Evolutionary conservation across 768 basidiomycete species (phyloP), one percentile per base, ranked within the genome.

Genomic region (Crassisporium funariophilum): DNA sequence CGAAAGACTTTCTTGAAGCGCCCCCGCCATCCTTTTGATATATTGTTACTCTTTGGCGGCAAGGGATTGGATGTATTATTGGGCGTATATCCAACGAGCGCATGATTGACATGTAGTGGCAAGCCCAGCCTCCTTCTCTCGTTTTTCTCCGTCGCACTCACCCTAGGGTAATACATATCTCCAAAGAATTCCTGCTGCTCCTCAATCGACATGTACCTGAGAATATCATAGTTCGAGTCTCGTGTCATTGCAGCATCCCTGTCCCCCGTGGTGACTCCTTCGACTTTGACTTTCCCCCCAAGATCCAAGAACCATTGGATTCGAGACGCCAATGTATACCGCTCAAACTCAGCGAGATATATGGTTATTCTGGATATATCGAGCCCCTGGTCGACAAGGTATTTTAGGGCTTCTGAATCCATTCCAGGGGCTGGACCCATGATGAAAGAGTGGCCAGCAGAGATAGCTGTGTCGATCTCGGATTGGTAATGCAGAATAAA

Each of bases 211-310:
- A 62, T 60, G 27, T 58, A 59, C 37, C 57, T 47, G 31, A 62
- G 25, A 11, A 59, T 50, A 43, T 65, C 63, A 31, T 59, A 64
- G 19, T 62, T 51, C 3, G 58, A 61, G 25, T 57, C 57, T 21
- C 51, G 46, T 10, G 62, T 63, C 62, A 63, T 61, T 10, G 57
- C 60, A 12, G 55, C 60, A 35, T 63, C 58, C 15, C 60, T 48
- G 13, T 53, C 42, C 20, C 46, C 47, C 11, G 59, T 58, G 12
- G 55, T 53, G 7, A 36, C 17, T 9, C 61, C 61, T 36, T 56
- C 53, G 12, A 61, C 54, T 25, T 48, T 31, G 37, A 60, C 42
- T 7, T 52, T 37, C n/a, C 57, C 58, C 20, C 58, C 63, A 10
- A 56, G 23, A 7, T 47, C 44, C 34, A 47, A 25, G 12, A 58